Evolutionary conservation across 2,329 filamentous ascomycete genomes (phyloP).

Genomic region (Beauveria sp.): DNA sequence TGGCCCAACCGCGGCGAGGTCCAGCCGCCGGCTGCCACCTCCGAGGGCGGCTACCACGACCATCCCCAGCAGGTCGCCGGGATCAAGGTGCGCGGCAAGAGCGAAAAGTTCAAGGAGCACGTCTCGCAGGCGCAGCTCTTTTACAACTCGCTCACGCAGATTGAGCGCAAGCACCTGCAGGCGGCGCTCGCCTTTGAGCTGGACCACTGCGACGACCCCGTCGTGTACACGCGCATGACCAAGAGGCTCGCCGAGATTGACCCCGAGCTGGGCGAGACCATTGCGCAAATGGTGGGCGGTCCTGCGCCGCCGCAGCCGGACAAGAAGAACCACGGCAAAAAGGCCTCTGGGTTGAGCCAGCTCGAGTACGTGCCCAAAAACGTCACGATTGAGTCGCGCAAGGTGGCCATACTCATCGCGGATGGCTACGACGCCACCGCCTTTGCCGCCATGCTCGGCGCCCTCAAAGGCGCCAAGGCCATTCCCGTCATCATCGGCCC

Average conservation of each 20-base stretch:
- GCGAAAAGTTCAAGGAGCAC: conserved; percentile 71
- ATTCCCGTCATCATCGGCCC: conserved; percentile 67
- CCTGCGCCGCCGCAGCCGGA: conserved; percentile 41
- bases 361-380: conserved; percentile 54
- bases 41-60: conserved; percentile 63
- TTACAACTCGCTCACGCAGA: conserved; percentile 64
- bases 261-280: conserved; percentile 56
- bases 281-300: conserved; percentile 64
- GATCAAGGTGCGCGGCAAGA: conserved; percentile 61
- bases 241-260: conserved; percentile 66
- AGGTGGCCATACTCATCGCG: conserved; percentile 67
- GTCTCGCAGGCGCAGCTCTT: conserved; percentile 73
- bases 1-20: conserved; percentile 52
- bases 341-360: conserved; percentile 60
- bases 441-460: conserved; percentile 58
- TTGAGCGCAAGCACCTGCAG: conserved; percentile 64
- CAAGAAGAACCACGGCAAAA: conserved; percentile 59
- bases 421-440: conserved; percentile 65
- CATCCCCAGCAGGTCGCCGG: conserved; percentile 56
- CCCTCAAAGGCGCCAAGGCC: conserved; percentile 53
- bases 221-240: conserved; percentile 66
- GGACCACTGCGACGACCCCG: conserved; percentile 72
- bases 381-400: conserved; percentile 62
- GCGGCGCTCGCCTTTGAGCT: conserved; percentile 69
- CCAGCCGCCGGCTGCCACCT: conserved; percentile 55